These are phyloP conservation scores for Fusarium longipes DNA, from an alignment of 2,329 filamentous ascomycete species.

Conservation along the genomic window DNA sequence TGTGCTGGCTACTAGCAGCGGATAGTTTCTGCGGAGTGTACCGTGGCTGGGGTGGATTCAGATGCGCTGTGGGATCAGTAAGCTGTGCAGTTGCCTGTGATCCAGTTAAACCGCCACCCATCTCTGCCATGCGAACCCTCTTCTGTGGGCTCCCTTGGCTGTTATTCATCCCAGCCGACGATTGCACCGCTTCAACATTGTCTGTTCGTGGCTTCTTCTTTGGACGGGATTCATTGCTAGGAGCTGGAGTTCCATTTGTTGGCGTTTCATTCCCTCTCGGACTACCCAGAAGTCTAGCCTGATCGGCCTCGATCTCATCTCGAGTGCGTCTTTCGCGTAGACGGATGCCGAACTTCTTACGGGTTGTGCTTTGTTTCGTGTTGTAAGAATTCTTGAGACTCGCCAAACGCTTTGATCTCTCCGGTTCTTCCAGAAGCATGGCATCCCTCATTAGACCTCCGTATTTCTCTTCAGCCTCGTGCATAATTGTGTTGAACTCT, in stretches of 20 bases:
- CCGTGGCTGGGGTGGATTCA: constrained; percentile 40
- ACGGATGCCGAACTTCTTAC: constrained; percentile 68
- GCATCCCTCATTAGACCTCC: constrained; percentile 57
- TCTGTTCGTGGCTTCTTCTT: constrained; percentile 44
- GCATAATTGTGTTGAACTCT: constrained; percentile 48
- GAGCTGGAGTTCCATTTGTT: constrained; percentile 5
- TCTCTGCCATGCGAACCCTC: constrained; percentile 48
- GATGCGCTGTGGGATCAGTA: constrained; percentile 51
- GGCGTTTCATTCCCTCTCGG: constrained; percentile 24
- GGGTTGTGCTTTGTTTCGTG: constrained; percentile 66
- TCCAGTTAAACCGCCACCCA: constrained; percentile 53
- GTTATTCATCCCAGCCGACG: background rate
- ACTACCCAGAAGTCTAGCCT: constrained; percentile 51
- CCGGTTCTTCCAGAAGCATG: constrained; percentile 51
- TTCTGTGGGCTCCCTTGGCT: constrained; percentile 39
- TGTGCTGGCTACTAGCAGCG: background rate
- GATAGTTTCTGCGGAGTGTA: constrained; percentile 11
- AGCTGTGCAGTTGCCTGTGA: constrained; percentile 52
- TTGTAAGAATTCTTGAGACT: constrained; percentile 64
- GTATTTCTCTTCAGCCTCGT: constrained; percentile 51
- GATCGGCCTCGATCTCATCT: constrained; percentile 59
- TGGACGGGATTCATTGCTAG: constrained; percentile 19
- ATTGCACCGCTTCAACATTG: constrained; percentile 8
- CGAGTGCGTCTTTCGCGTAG: constrained; percentile 62
- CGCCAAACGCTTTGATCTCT: constrained; percentile 51